A percentile compares a stretch with the other conserved stretches of the same genome.
phyloP scores from a whole-genome alignment of 306 rosid genomes.

The Betula pendula region DNA sequence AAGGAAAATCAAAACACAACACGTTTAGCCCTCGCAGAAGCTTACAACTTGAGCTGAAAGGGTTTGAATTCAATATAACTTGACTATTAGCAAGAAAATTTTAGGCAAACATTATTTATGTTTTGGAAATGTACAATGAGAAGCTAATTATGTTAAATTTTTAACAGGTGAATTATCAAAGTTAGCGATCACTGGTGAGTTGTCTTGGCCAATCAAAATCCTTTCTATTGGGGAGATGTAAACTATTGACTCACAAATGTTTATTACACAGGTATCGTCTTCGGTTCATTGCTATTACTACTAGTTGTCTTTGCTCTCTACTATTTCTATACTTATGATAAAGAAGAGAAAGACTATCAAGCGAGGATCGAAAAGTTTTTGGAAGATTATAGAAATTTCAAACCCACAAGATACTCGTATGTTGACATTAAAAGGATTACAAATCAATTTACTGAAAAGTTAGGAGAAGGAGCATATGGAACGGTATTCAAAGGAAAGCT shows the following conservation, averaged over 20 bases:
- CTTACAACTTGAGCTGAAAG: too few relatives aligned
- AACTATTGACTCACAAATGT: neutral
- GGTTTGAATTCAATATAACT: neutral
- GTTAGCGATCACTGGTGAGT: constrained; percentile 29
- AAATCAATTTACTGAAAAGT: neutral
- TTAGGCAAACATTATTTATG: too few relatives aligned
- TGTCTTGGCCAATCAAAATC: neutral
- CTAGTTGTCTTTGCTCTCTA: neutral
- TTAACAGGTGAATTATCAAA: neutral
- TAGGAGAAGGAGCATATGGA: constrained; percentile 36
- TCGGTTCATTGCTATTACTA: constrained; percentile 13
- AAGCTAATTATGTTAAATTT: too few relatives aligned
- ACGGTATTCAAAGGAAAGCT: constrained; percentile 31
- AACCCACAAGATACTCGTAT: constrained; percentile 35
- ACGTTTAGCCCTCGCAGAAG: too few relatives aligned
- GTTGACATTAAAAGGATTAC: constrained; percentile 37
- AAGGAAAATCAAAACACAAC: too few relatives aligned
- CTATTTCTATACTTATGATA: constrained; percentile 1
- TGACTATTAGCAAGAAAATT: too few relatives aligned
- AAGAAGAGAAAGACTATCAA: constrained; percentile 17
- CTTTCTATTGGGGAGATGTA: neutral
- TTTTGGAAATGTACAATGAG: too few relatives aligned
- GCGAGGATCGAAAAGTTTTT: constrained; percentile 24
- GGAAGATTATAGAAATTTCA: constrained; percentile 31
- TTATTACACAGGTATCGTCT: constrained; percentile 19